These are phyloP conservation scores for Pelargonium hybrid DNA, from an alignment of 441 rosid genomes.

Conservation along the genomic window DNA sequence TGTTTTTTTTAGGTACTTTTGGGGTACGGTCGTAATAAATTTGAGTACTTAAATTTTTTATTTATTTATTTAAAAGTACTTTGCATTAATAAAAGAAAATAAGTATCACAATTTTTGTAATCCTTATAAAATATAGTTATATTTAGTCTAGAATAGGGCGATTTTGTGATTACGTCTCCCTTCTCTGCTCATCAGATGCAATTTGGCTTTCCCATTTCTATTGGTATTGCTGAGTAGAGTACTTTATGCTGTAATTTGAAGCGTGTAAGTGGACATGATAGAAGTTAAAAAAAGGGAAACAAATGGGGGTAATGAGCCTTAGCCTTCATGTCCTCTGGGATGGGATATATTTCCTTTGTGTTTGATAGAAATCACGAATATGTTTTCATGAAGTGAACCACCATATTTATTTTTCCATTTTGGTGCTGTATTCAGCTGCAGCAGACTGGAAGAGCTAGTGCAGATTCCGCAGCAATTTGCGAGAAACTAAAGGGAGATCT, in stretches of 20 bases:
- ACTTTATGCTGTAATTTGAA: neutral
- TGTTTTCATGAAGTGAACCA: neutral
- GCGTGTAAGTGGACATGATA: neutral
- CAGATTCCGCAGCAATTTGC: slow-evolving; percentile 36
- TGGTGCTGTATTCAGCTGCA: slow-evolving; percentile 34
- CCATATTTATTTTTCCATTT: neutral
- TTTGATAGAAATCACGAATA: neutral
- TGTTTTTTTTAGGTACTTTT: too few relatives aligned
- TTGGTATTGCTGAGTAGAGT: neutral
- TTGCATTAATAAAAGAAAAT: too few relatives aligned
- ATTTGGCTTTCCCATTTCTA: neutral
- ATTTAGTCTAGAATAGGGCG: too few relatives aligned
- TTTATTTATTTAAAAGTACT: too few relatives aligned
- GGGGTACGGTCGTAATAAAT: too few relatives aligned
- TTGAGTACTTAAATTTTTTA: too few relatives aligned
- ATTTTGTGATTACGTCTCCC: too few relatives aligned
- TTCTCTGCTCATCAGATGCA: neutral
- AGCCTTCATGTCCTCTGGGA: neutral
- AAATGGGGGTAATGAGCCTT: too few relatives aligned
- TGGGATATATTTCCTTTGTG: neutral
- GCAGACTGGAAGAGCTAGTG: slow-evolving; percentile 35
- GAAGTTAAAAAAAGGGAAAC: neutral
- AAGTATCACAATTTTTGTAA: too few relatives aligned
- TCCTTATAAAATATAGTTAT: too few relatives aligned
- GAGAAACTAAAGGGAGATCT: slow-evolving; percentile 73